A percentile compares a stretch with the other conserved stretches of the same genome.
Conservation (phyloP, 2,329 filamentous ascomycete genomes). For the Colletotrichum sp. region DNA sequence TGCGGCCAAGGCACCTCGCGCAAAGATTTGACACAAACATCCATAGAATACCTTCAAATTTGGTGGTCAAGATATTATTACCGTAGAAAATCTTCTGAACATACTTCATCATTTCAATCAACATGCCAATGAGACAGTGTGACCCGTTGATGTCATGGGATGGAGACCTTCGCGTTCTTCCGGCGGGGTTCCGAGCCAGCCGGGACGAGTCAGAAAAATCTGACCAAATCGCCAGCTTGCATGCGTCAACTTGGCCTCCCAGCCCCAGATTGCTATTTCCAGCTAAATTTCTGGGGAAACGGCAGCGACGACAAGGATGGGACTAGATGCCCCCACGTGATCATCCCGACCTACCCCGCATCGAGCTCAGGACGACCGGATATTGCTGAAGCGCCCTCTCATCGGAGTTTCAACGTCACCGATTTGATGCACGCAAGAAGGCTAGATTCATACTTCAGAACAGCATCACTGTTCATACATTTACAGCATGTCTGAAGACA, state of each 20-base stretch:
- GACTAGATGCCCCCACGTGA: background rate
- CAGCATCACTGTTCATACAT: background rate
- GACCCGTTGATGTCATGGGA: background rate
- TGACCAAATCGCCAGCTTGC: background rate
- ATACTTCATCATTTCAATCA: background rate
- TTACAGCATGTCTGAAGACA: background rate
- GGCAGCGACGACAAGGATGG: background rate
- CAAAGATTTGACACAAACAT: background rate
- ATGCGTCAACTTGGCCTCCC: background rate
- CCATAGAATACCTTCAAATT: background rate
- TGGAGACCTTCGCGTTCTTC: background rate
- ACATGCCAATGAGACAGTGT: fast-evolving
- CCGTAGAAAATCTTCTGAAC: fast-evolving
- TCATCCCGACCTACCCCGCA: background rate
- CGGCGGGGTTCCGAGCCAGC: background rate
- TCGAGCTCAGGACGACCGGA: background rate
- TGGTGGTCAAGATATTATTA: fast-evolving
- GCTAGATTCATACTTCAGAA: background rate
- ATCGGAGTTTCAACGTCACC: background rate
- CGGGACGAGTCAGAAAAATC: background rate
- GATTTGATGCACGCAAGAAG: background rate
- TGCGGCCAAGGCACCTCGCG: background rate
- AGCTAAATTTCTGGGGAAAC: background rate
- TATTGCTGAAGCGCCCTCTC: background rate
- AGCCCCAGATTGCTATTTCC: background rate